Base-by-base conservation (phyloP, 805 yeast species). In the Cyberlindnera japonica region DNA sequence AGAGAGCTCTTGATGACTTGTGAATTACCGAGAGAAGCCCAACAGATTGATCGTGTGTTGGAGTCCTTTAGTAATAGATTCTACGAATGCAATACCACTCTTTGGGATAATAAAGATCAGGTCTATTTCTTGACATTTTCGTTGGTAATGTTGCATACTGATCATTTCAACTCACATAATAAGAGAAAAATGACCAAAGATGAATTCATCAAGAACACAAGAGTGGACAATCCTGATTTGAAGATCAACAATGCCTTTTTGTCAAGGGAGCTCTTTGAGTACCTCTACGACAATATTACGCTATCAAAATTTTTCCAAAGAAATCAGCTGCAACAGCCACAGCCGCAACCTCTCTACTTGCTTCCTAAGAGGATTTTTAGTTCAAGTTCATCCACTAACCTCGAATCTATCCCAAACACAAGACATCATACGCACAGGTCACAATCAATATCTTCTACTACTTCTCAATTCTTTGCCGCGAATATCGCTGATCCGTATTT, bases 101-200 rank as follows among this genome's bases (percentile, higher is more conserved):
- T 51, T 2, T 67, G 71, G 71, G 54, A 52, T 14, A 50, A 54
- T 43, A 43, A 53, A 7, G 84, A 81, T 41, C 77, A 78, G 31
- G 76, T 82, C 8, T 81, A 82, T 52, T 74, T 81, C 34, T 54
- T 82, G 11, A 69, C 79, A 1, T 84, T 79, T 52, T 79, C 88
- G 3, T 58, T 84, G 30, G 67, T 84, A 33, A 79, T 84, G 71
- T 62, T 84, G 23, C 91, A 84, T 54, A 84, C 93, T 0, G 93
- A 83, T 54, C 72, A 67, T 43, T 84, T 80, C 63, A 84, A 83
- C 60, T 70, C 72, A 15, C 79, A 74, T 55, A 83, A 83, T 60
- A 78, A 74, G 51, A 71, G 65, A 40, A 84, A 84, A 56, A 82
- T 84, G 85, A 61, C 78, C 9, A 79, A 73, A 51, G 58, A 65